Base-by-base conservation (phyloP, 2,329 filamentous ascomycete species). In the Byssothecium circinans region DNA sequence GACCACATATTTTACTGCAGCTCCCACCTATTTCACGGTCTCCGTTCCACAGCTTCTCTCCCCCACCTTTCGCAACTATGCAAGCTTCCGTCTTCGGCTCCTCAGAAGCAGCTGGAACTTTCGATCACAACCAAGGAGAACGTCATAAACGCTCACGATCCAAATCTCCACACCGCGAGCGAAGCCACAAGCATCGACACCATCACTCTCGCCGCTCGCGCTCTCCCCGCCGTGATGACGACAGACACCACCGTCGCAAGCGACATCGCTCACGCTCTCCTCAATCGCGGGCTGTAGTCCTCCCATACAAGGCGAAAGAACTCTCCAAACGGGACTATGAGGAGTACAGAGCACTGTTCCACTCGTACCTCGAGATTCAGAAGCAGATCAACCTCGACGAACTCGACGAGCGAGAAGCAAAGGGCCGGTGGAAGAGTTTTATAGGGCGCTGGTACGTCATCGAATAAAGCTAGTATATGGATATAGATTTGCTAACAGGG, bases 351-450 rank as follows among this genome's bases (percentile, higher is more conserved):
- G 81, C 87, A 0, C 76, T 96, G 49, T 89, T 96, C 54, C 88
- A 85, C 14, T 82, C 88, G 39, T 97, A 96, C 61, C 79, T 97
- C 20, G 88, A 91, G 59, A 81, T 96, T 27, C 92, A 97, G 71
- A 96, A 96, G 73, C 79, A 84, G 32, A 79, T 88, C 33, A 74
- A 86, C 43, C 74, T 95, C 1, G 78, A 84, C 15, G 79, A 82
- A 8, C 76, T 97, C 57, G 81, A 84, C 46, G 85, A 89, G 53
- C 80, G 81, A n/a, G 91, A 96, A 67, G 73, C 85, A 1, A 86
- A 80, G 55, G 91, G 91, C 1, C 78, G 92, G 45, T 99, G 92
- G 91, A 96, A 96, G 79, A 92, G 90, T 67, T 99, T 97, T 62
- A 70, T 92, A 11, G 79, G 81, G 3, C 92, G 91, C 77, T 99